phyloP scores from a whole-genome alignment of 345 rosid genomes.

The Viola odorata region DNA sequence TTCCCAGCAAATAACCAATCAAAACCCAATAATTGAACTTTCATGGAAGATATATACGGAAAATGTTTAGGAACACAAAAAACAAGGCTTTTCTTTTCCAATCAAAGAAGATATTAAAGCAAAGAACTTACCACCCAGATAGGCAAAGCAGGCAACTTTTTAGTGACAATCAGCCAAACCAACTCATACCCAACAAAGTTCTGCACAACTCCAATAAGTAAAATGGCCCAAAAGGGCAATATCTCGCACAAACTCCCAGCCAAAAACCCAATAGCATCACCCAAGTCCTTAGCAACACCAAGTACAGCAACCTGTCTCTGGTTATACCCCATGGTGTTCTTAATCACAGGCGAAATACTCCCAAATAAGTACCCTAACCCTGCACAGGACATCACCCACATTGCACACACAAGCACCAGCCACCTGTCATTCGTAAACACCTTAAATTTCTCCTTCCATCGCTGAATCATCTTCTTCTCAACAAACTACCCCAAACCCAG shows the following conservation, averaged over 20 bases:
- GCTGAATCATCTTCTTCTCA: not conserved
- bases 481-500: too few species aligned
- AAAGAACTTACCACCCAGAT: slow-evolving; percentile 83
- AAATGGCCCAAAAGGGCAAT: slow-evolving; percentile 90
- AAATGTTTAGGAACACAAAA: too few species aligned
- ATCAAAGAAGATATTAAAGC: not conserved
- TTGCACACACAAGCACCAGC: slow-evolving; percentile 95
- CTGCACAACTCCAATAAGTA: slow-evolving; percentile 85
- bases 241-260: slow-evolving; percentile 89
- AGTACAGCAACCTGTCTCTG: slow-evolving; percentile 75
- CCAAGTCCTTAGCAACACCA: slow-evolving; percentile 97
- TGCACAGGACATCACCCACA: slow-evolving; percentile 99
- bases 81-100: too few species aligned
- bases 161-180: slow-evolving; percentile 90
- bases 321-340: slow-evolving; percentile 77
- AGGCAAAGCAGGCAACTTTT: slow-evolving; percentile 67
- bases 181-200: slow-evolving; percentile 87
- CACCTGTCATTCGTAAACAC: slow-evolving; percentile 72
- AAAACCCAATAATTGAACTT: too few species aligned
- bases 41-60: too few species aligned
- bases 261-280: slow-evolving; percentile 90
- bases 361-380: slow-evolving; percentile 93
- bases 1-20: too few species aligned
- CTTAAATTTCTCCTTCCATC: slow-evolving; percentile 39
- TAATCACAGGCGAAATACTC: slow-evolving; percentile 92